Evolutionary conservation across 2,329 filamentous ascomycete genomes (phyloP), one percentile per base, ranked within the genome.

Genomic region (Colletotrichum lupini): DNA sequence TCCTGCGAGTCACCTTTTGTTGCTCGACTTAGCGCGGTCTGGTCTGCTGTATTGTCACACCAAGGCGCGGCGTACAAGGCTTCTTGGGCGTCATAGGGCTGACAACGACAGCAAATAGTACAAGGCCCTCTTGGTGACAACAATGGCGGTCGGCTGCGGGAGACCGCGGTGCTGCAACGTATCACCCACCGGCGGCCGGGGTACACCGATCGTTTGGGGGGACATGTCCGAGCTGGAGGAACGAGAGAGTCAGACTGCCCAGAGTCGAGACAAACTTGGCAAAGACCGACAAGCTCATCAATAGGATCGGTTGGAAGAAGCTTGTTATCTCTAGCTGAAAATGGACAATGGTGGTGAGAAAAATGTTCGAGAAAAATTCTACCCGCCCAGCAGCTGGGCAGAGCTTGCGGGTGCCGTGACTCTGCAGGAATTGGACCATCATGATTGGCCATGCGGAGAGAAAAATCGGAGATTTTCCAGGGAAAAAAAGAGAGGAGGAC

Each of bases 331-430:
- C 42, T 49, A 32, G 37, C 9, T 32, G 32, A 49, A 30, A 32
- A 24, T 16, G 14, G 32, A 55, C 26, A 42, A 26, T 35, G 42
- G 28, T 56, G 37, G 42, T 49, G 42, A 49, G 26, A 22, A 55
- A 57, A 32, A 28, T 63, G 46, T 74, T 71, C 67, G 61, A 74
- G 68, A 67, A 61, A 64, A 65, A 56, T 56, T 74, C 67, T 63
- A 65, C 61, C 42, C 28, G 60, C 8, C 53, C 32, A 42, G 42
- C 57, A 24, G 26, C 65, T 32, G 46, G 68, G 67, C 32, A 68
- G 35, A 49, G 58, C 52, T 59, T 65, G 60, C 26, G 49, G 5
- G 19, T 61, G 57, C 24, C 67, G 53, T 66, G 28, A 26, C 19
- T 52, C 12, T 37, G 42, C 46, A 67, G 62, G 19, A 35, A 24